Percentiles rank a stretch among this genome's conserved stretches.
Evolutionary conservation across 2,329 filamentous ascomycete genomes (phyloP).

Genomic region (Neofusicoccum cordaticola): DNA sequence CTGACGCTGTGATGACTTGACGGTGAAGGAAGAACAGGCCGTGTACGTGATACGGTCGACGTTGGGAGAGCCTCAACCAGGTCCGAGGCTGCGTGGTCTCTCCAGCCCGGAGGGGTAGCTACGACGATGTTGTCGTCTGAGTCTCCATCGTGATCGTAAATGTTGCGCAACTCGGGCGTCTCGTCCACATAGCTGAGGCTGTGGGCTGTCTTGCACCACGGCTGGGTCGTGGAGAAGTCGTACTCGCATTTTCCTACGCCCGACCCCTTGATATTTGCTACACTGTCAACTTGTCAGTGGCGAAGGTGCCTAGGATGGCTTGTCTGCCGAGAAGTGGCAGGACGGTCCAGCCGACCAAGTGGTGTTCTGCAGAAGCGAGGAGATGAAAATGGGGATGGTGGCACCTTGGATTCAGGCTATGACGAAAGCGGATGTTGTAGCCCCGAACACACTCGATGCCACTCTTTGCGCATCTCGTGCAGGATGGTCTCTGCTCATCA

Average conservation of each 20-base stretch:
- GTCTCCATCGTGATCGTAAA: conserved; percentile 29
- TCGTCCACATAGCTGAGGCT: conserved; percentile 32
- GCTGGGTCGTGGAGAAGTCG: conserved; percentile 29
- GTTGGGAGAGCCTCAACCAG: not conserved
- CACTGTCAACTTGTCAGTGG: conserved; percentile 13
- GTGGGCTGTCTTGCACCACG: conserved; percentile 29
- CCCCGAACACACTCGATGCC: conserved; percentile 30
- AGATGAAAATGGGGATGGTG: not conserved
- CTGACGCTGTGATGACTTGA: conserved; percentile 2
- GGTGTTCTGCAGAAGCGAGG: not conserved
- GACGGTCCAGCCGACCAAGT: not conserved
- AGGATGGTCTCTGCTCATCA: conserved; percentile 28
- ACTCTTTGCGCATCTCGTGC: conserved; percentile 28
- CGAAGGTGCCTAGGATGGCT: no score
- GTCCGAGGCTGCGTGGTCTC: conserved; percentile 2
- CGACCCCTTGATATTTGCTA: conserved; percentile 25
- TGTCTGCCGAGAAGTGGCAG: not conserved
- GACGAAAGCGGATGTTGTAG: conserved; percentile 32
- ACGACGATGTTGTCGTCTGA: conserved; percentile 9
- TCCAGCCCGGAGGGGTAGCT: conserved; percentile 17
- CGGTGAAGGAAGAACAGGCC: not conserved
- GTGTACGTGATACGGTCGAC: not conserved
- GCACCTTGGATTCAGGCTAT: conserved; percentile 31
- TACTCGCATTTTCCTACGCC: conserved; percentile 29
- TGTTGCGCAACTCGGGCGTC: conserved; percentile 31